These are phyloP conservation scores for Lentinula sp. DNA, from an alignment of 768 basidiomycete genomes.

Conservation along the genomic window DNA sequence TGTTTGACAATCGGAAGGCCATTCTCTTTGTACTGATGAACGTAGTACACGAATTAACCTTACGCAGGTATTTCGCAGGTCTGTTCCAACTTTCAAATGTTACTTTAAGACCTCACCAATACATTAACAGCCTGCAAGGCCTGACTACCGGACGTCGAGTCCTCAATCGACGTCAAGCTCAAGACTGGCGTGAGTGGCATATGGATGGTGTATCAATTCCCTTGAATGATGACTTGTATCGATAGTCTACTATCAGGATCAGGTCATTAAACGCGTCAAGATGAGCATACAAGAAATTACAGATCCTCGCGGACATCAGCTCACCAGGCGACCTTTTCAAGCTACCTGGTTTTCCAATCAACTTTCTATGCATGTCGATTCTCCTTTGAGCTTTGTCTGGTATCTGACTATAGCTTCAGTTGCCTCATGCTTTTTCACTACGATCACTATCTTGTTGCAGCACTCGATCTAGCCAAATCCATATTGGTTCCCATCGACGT, in stretches of 20 bases:
- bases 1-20: not conserved
- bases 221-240: constrained; percentile 1
- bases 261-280: constrained; percentile 57
- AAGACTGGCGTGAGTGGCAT: constrained; percentile 68
- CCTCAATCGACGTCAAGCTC: constrained; percentile 65
- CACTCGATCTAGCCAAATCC: constrained; percentile 60
- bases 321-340: constrained; percentile 65
- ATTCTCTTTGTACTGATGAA: constrained; percentile 10
- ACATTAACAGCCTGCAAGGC: constrained; percentile 42
- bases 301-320: constrained; percentile 44
- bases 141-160: constrained; percentile 43
- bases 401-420: constrained; percentile 22
- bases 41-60: constrained; percentile 60
- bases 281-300: constrained; percentile 45
- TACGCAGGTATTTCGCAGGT: constrained; percentile 61
- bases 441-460: constrained; percentile 49
- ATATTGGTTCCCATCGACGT: constrained; percentile 60
- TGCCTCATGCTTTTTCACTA: constrained; percentile 63
- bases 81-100: constrained; percentile 21
- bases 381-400: not conserved
- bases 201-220: not conserved
- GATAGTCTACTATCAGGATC: constrained; percentile 63
- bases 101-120: constrained; percentile 6
- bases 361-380: constrained; percentile 46
- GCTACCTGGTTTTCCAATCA: constrained; percentile 69